Percentiles rank a stretch among this genome's conserved stretches.
Conservation (phyloP, 2,329 filamentous ascomycete genomes). For the Sporothrix dimorphospora region DNA sequence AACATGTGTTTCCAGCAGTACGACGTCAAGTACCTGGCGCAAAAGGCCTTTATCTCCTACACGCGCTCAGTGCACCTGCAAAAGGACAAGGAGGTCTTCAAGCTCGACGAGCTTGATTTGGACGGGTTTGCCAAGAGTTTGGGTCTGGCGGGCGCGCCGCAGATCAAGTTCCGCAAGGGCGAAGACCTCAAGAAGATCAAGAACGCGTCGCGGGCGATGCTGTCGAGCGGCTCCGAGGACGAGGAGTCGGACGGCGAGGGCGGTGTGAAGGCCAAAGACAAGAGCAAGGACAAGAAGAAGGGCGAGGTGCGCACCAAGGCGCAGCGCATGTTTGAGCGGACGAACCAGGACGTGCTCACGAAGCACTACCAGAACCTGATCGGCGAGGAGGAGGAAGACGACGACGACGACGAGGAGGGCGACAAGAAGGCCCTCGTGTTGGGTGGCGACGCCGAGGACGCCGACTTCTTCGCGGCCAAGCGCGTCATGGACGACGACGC, state of each 20-base stretch:
- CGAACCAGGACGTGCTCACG: slow-evolving; percentile 94
- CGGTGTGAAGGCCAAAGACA: slow-evolving; percentile 46
- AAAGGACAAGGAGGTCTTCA: slow-evolving; percentile 89
- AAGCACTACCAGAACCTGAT: slow-evolving; percentile 90
- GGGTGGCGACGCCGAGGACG: slow-evolving; percentile 37
- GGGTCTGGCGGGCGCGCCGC: slow-evolving; percentile 86
- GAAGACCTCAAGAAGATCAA: slow-evolving; percentile 85
- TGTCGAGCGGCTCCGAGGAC: slow-evolving; percentile 65
- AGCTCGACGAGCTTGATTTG: slow-evolving; percentile 78
- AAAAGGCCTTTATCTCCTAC: slow-evolving; percentile 95
- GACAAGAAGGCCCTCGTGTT: not conserved
- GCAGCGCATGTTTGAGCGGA: slow-evolving; percentile 96
- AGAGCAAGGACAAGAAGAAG: slow-evolving; percentile 63
- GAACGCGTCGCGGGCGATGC: slow-evolving; percentile 73
- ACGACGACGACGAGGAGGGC: slow-evolving; percentile 54
- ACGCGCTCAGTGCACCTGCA: slow-evolving; percentile 83
- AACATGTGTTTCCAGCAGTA: slow-evolving; percentile 96
- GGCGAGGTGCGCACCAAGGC: slow-evolving; percentile 86
- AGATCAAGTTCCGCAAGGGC: slow-evolving; percentile 91
- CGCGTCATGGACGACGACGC: slow-evolving; percentile 77
- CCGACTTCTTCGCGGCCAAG: slow-evolving; percentile 87
- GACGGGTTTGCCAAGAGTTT: slow-evolving; percentile 85
- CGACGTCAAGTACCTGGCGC: slow-evolving; percentile 89
- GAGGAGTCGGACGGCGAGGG: slow-evolving; percentile 52
- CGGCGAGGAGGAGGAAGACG: slow-evolving; percentile 56